phyloP scores from a whole-genome alignment of 768 basidiomycete species.

The Lactifluus hygrophoroides region DNA sequence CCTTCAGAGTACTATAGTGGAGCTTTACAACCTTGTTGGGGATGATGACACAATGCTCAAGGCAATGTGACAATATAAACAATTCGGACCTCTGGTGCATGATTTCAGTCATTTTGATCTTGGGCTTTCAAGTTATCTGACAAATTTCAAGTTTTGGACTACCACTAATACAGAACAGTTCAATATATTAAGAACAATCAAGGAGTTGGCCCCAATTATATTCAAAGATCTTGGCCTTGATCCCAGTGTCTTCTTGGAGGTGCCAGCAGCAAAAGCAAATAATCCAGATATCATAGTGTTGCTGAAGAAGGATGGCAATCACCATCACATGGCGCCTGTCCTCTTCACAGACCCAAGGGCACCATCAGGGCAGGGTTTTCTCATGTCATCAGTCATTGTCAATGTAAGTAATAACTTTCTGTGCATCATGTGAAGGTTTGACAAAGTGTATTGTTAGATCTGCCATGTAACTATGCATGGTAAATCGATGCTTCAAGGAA shows the following conservation, averaged over 20 bases:
- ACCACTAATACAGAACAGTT: background rate
- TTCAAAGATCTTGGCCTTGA: too few relatives aligned
- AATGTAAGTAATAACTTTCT: too few relatives aligned
- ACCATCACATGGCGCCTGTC: too few relatives aligned
- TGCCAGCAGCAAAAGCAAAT: background rate
- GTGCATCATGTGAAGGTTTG: background rate
- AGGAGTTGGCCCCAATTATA: too few relatives aligned
- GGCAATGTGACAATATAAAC: background rate
- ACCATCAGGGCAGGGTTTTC: too few relatives aligned
- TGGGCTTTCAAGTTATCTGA: background rate
- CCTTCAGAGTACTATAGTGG: too few relatives aligned
- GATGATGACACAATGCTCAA: background rate
- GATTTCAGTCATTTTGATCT: background rate
- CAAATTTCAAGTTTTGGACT: background rate
- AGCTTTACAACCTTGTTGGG: too few relatives aligned
- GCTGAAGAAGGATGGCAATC: too few relatives aligned
- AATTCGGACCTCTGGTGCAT: background rate
- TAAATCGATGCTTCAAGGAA: background rate
- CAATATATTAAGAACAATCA: too few relatives aligned
- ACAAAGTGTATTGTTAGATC: background rate
- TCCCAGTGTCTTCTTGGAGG: background rate
- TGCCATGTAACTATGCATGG: too few relatives aligned
- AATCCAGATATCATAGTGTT: background rate
- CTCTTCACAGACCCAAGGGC: too few relatives aligned
- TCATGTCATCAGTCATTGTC: background rate